phyloP scores from a whole-genome alignment of 352 stramenopile genomes.

The Pythium rhizo-oryzae region DNA sequence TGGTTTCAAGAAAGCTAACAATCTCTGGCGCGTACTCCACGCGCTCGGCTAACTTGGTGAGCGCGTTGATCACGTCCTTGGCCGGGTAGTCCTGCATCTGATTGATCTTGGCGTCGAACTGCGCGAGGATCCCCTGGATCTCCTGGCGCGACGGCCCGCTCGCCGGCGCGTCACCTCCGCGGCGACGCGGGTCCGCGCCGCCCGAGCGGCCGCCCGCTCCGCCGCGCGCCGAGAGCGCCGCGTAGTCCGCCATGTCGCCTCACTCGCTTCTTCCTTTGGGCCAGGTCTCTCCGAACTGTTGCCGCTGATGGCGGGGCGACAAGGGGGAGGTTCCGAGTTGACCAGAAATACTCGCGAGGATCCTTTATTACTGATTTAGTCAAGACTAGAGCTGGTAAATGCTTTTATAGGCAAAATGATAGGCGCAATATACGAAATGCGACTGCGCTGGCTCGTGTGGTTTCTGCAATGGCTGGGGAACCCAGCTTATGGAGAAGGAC shows the following conservation, averaged over 20 bases:
- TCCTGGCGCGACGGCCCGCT: slow-evolving; percentile 33
- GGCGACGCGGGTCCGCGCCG: slow-evolving; percentile 15
- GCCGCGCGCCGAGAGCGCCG: not conserved
- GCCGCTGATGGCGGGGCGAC: slow-evolving; percentile 6
- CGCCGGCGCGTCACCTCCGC: not conserved
- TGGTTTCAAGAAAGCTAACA: slow-evolving; percentile 89
- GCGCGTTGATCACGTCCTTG: slow-evolving; percentile 89
- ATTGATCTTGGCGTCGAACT: slow-evolving; percentile 89
- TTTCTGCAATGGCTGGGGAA: too few species aligned
- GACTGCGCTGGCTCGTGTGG: slow-evolving; percentile 1
- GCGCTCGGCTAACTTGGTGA: slow-evolving; percentile 86
- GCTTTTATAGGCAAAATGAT: not conserved
- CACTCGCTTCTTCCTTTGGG: not conserved
- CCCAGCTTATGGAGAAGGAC: too few species aligned
- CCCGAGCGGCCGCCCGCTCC: too few species aligned
- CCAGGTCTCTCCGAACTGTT: slow-evolving; percentile 3
- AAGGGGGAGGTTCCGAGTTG: slow-evolving; percentile 1
- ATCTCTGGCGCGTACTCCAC: slow-evolving; percentile 77
- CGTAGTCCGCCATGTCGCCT: slow-evolving; percentile 15
- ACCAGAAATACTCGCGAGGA: slow-evolving; percentile 21
- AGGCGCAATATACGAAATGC: not conserved
- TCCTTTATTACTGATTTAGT: not conserved
- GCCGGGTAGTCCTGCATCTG: slow-evolving; percentile 86
- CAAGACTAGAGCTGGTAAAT: not conserved
- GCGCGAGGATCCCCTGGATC: slow-evolving; percentile 59